A percentile compares a stretch with the other conserved stretches of the same genome.
phyloP scores from a whole-genome alignment of 1,139 yeast genomes.

The Pichia sp. region DNA sequence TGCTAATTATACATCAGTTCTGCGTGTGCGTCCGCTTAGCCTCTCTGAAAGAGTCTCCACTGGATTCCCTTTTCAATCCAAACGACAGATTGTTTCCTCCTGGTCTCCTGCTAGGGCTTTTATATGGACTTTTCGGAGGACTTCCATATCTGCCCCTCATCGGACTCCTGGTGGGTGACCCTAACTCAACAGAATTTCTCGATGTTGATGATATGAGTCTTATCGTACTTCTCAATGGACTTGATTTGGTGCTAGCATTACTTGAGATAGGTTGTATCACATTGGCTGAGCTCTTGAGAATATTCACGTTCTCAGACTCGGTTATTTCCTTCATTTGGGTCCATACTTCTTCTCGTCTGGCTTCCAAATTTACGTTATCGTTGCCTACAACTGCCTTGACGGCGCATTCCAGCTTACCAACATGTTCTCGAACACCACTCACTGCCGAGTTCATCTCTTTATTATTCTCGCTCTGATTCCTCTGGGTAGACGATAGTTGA shows the following conservation, averaged over 20 bases:
- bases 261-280: background rate
- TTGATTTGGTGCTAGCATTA: background rate
- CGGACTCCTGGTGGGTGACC: background rate
- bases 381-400: background rate
- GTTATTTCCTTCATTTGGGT: background rate
- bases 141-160: background rate
- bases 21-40: background rate
- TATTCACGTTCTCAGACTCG: background rate
- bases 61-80: slow-evolving; percentile 10
- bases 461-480: background rate
- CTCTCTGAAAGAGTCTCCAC: background rate
- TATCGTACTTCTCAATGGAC: background rate
- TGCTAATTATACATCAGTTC: background rate
- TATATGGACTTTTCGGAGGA: slow-evolving; percentile 3
- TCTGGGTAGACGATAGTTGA: background rate
- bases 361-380: background rate
- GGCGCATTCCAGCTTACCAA: background rate
- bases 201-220: background rate
- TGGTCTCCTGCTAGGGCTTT: background rate
- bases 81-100: slow-evolving; percentile 1
- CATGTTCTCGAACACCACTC: background rate
- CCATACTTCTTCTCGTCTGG: background rate
- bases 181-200: background rate
- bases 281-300: background rate
- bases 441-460: background rate